Percentiles rank a stretch among this genome's conserved stretches.
Conservation (phyloP, 2,329 filamentous ascomycete genomes). For the Epichloe amarillans region DNA sequence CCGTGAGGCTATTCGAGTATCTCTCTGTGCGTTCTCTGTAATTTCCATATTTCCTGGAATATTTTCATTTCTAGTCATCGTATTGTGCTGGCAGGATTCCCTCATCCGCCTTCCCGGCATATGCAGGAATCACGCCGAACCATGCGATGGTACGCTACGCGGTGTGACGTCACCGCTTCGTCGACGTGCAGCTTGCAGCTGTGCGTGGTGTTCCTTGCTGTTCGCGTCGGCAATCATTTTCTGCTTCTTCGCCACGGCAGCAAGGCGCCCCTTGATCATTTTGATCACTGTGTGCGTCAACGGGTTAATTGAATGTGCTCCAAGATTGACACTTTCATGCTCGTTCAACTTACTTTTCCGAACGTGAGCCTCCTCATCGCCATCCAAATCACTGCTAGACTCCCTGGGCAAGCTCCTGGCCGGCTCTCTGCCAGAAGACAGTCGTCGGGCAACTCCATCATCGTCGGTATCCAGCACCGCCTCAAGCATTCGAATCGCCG, state of each 20-base stretch:
- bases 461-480: slow-evolving; percentile 82
- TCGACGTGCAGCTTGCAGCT: slow-evolving; percentile 29
- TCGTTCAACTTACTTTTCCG: slow-evolving; percentile 47
- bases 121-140: slow-evolving; percentile 20
- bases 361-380: slow-evolving; percentile 60
- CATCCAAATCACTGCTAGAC: slow-evolving; percentile 37
- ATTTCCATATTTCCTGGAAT: not conserved
- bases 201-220: slow-evolving; percentile 30
- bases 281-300: slow-evolving; percentile 35
- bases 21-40: not conserved
- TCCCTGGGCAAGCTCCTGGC: slow-evolving; percentile 24
- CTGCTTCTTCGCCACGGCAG: slow-evolving; percentile 45
- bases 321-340: not conserved
- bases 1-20: slow-evolving; percentile 3
- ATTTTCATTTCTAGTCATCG: not conserved
- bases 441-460: slow-evolving; percentile 25
- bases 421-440: slow-evolving; percentile 26
- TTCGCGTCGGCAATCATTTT: slow-evolving; percentile 46
- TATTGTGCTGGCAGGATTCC: not conserved
- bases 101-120: not conserved
- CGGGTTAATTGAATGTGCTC: slow-evolving; percentile 11
- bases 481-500: slow-evolving; percentile 88
- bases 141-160: slow-evolving; percentile 37
- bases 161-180: slow-evolving; percentile 44
- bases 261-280: slow-evolving; percentile 46